Base-by-base conservation (phyloP, 108 stramenopile species). In the Nitzschia inconspicua region DNA sequence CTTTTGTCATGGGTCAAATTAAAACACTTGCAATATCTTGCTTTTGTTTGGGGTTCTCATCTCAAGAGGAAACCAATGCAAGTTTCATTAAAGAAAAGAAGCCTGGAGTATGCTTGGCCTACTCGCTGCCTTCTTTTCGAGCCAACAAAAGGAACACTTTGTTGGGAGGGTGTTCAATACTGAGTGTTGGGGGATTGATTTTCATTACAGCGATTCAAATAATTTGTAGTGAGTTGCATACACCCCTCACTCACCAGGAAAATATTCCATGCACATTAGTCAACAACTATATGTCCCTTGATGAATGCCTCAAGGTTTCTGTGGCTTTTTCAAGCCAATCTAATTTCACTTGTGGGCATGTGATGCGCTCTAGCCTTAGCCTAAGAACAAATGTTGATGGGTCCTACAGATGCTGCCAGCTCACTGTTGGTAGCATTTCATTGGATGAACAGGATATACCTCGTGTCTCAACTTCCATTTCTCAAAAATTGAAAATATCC, bases 1-100 rank as follows among this genome's bases (percentile, higher is more conserved):
- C 53, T 57, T 61, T 68, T 57, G 26, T 68, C 26, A 67, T 73
- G 50, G 51, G 62, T 31, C 55, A 72, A 19, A 52, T 86, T 28
- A 57, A 72, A 25, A 59, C 51, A 4, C 67, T 65, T 14, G 37
- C 76, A 24, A 73, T 86, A 18, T 81, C 85, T 3, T 78, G 79
- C 40, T 47, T 83, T 34, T 86, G 82, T 59, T n/a, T 85, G 30
- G 70, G 76, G 25, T 19, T 16, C 7, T 14, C 49, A 7, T 5
- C 60, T 28, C n/a, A n/a, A n/a, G n/a, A n/a, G n/a, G n/a, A n/a
- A n/a, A n/a, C n/a, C n/a, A 40, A 22, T 22, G 58, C 11, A 41
- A 36, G 0, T 54, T 43, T 51, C 53, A 37, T 36, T 54, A n/a
- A 36, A 36, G 24, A 16, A 6, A 32, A 54, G 18, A 11, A 54